A percentile compares a stretch with the other conserved stretches of the same genome.
phyloP scores from a whole-genome alignment of 306 rosid genomes.

The Myrica gale region DNA sequence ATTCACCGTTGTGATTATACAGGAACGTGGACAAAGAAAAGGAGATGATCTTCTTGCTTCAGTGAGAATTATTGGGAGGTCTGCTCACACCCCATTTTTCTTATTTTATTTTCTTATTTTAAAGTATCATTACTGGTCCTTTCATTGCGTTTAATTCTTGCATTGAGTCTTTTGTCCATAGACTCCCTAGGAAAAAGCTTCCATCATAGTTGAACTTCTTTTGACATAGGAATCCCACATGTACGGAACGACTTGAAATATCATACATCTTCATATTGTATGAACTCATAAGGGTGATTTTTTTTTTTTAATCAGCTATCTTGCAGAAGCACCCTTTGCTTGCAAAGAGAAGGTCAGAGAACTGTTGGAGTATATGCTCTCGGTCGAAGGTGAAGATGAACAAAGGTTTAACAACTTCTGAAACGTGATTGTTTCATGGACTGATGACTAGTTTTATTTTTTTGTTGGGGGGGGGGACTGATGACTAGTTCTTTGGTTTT shows the following conservation, averaged over 20 bases:
- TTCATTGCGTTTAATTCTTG: not conserved
- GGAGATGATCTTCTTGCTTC: slow-evolving; percentile 95
- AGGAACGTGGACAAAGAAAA: slow-evolving; percentile 79
- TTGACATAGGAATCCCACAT: not conserved
- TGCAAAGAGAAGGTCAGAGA: slow-evolving; percentile 70
- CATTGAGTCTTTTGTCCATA: not conserved
- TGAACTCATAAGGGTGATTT: too few relatives aligned
- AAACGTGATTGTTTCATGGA: slow-evolving; percentile 20
- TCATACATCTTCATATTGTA: not conserved
- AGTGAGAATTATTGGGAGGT: slow-evolving; percentile 92
- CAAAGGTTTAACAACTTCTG: slow-evolving; percentile 55
- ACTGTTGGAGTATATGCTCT: slow-evolving; percentile 74
- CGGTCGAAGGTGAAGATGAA: slow-evolving; percentile 83
- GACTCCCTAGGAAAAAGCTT: not conserved
- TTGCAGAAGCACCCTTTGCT: slow-evolving; percentile 87
- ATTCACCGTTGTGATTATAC: slow-evolving; percentile 33
- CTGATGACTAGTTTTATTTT: not conserved
- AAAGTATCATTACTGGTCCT: not conserved
- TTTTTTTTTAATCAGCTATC: slow-evolving; percentile 68
- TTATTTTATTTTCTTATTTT: not conserved
- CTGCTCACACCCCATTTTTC: slow-evolving; percentile 7
- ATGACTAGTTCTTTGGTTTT: not conserved
- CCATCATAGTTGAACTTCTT: not conserved
- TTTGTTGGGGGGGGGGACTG: not conserved
- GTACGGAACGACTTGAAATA: not conserved